Percentiles rank a stretch among this genome's conserved stretches.
Evolutionary conservation across 2,329 filamentous ascomycete species (phyloP).

Genomic region (Penicillium carneum): DNA sequence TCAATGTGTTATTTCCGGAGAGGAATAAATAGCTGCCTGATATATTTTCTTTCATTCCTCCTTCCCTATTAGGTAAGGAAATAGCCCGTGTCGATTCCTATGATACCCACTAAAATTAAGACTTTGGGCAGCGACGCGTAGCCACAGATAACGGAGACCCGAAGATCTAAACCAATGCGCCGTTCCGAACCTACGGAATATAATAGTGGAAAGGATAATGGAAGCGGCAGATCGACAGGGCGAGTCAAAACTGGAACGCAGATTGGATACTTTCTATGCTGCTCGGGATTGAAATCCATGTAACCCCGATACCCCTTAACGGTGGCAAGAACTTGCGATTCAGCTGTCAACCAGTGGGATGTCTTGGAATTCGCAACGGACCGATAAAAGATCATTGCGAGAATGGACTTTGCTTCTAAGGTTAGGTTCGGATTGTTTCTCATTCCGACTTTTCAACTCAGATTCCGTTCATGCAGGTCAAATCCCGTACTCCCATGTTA

Average conservation of each 20-base stretch:
- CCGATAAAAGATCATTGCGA: constrained; percentile 1
- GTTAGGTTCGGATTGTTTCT: constrained; percentile 8
- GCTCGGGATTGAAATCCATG: constrained; percentile 7
- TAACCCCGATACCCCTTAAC: constrained; percentile 16
- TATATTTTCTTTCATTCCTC: not conserved
- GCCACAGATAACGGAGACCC: not conserved
- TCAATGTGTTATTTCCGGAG: not conserved
- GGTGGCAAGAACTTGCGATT: constrained; percentile 10
- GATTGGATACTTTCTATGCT: not conserved
- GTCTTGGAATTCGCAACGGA: constrained; percentile 6
- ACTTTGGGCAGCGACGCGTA: constrained; percentile 3
- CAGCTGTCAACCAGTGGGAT: constrained; percentile 4
- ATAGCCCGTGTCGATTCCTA: not conserved
- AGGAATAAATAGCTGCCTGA: not conserved
- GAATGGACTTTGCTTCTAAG: not conserved
- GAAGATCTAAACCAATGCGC: constrained; percentile 13
- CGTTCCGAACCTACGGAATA: constrained; percentile 20
- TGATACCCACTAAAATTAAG: not conserved
- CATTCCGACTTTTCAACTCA: not conserved
- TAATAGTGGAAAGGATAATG: constrained; percentile 21
- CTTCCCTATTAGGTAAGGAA: not conserved
- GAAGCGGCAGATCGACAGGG: constrained; percentile 18
- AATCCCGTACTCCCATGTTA: not conserved
- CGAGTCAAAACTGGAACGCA: not conserved
- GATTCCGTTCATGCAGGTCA: constrained; percentile 1